Percentiles rank a stretch among this genome's conserved stretches.
phyloP scores from a whole-genome alignment of 257 asterid species.

The Thymus quinquecostatus region DNA sequence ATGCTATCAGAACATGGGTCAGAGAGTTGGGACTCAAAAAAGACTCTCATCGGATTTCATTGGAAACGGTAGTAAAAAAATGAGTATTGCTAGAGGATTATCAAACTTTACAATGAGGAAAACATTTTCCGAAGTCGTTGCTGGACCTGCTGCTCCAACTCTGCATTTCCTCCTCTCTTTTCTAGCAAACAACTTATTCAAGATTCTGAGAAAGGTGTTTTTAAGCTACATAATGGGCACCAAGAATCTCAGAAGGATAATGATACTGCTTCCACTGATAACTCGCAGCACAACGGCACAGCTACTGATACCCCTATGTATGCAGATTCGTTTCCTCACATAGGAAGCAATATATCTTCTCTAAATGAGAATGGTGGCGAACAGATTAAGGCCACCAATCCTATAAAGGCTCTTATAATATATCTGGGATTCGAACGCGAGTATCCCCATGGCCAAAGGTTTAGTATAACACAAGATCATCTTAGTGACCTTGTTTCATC shows the following conservation, averaged over 20 bases:
- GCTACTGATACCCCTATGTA: slow-evolving; percentile 31
- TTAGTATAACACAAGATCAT: slow-evolving; percentile 71
- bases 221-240: slow-evolving; percentile 45
- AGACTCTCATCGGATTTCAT: slow-evolving; percentile 41
- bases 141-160: slow-evolving; percentile 44
- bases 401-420: slow-evolving; percentile 47
- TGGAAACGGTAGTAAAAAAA: slow-evolving; percentile 43
- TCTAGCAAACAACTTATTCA: slow-evolving; percentile 56
- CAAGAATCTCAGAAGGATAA: slow-evolving; percentile 47
- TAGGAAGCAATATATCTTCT: slow-evolving; percentile 48
- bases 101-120: slow-evolving; percentile 68
- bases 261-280: slow-evolving; percentile 37
- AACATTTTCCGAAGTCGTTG: slow-evolving; percentile 90
- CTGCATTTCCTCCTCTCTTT: slow-evolving; percentile 83
- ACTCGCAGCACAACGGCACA: slow-evolving; percentile 33
- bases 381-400: slow-evolving; percentile 40
- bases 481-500: slow-evolving; percentile 73
- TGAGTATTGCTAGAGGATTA: slow-evolving; percentile 45
- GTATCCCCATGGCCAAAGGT: slow-evolving; percentile 93
- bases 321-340: slow-evolving; percentile 49
- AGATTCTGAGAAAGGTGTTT: slow-evolving; percentile 48
- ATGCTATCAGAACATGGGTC: slow-evolving; percentile 42
- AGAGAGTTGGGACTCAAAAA: slow-evolving; percentile 44
- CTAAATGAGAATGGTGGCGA: slow-evolving; percentile 33
- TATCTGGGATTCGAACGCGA: slow-evolving; percentile 90